Base-by-base conservation (phyloP, 371 early-diverging fungal genomes). In the Mortierella sp. region DNA sequence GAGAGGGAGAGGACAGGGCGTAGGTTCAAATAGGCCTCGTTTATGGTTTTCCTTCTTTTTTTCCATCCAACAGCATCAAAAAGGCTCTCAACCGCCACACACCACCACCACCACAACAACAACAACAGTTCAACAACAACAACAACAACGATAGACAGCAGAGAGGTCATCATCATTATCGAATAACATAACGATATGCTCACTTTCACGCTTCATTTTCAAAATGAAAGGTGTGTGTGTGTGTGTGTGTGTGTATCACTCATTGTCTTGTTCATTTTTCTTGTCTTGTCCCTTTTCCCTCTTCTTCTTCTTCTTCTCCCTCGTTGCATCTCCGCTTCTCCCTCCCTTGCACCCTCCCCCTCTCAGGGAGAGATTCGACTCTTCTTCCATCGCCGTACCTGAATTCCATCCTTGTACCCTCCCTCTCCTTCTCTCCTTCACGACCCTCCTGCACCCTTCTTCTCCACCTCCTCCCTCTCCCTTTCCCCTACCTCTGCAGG, bases 11-110 rank as follows among this genome's bases (percentile, higher is more conserved):
- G 65, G 34, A 63, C 34, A 19, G 44, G 68, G 68, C 68, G 68
- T 68, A 68, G 24, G 68, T 68, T 24, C 44, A 68, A 38, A 68
- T 19, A 10, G 1, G 7, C 16, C 28, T 31, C 31, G 65, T 8
- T 65, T 65, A 38, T 21, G 21, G 68, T 38, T 68, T 68, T 65
- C 21, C 31, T 63, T 63, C 34, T 16, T 19, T 34, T 63, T 38
- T 38, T 31, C 28, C 8, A 58, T 4, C n/a, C 55, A 55, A n/a
- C 55, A 55, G n/a, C 55, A n/a, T 3, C 55, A 24, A 63, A 34
- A 21, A 68, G 68, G 68, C 68, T 68, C 68, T 68, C 68, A 68
- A 68, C 68, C 68, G 68, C 38, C 44, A 68, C 42, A 68, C n/a
- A 60, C 58, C 42, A 38, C 34, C 34, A 34, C 63, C 34, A 63